A percentile compares a stretch with the other conserved stretches of the same genome.
Evolutionary conservation across 257 asterid genomes (phyloP).

Genomic region (Gentiana macrophylla): DNA sequence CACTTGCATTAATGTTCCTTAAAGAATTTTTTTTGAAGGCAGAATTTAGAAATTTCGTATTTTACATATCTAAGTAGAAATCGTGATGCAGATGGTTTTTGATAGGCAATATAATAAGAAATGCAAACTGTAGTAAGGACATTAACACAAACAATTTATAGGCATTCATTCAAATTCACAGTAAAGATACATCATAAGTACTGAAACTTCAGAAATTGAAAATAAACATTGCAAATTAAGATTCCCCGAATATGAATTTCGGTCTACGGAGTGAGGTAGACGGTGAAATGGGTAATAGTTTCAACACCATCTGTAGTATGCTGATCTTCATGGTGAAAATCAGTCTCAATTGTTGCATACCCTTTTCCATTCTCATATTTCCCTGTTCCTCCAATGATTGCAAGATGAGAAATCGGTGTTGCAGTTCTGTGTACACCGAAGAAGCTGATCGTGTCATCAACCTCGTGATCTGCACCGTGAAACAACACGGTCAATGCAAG

Average conservation of each 20-base stretch:
- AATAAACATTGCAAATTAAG: neutral
- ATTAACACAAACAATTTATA: neutral
- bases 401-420: constrained; percentile 64
- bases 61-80: too few species aligned
- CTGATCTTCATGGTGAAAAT: constrained; percentile 60
- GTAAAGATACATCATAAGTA: constrained; percentile 4
- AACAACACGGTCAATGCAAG: constrained; percentile 58
- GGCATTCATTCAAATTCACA: neutral
- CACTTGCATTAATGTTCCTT: too few species aligned
- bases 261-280: constrained; percentile 46
- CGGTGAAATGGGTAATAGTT: constrained; percentile 74
- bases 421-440: constrained; percentile 88
- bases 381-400: constrained; percentile 75
- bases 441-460: constrained; percentile 58
- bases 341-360: constrained; percentile 65
- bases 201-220: constrained; percentile 5
- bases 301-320: constrained; percentile 78
- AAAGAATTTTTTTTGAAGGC: too few species aligned
- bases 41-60: too few species aligned
- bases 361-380: constrained; percentile 68
- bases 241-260: neutral
- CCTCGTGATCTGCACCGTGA: constrained; percentile 44
- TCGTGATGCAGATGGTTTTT: too few species aligned
- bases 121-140: neutral
- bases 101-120: too few species aligned